phyloP scores from a whole-genome alignment of 2,329 filamentous ascomycete species.

The Aureobasidium vineae region DNA sequence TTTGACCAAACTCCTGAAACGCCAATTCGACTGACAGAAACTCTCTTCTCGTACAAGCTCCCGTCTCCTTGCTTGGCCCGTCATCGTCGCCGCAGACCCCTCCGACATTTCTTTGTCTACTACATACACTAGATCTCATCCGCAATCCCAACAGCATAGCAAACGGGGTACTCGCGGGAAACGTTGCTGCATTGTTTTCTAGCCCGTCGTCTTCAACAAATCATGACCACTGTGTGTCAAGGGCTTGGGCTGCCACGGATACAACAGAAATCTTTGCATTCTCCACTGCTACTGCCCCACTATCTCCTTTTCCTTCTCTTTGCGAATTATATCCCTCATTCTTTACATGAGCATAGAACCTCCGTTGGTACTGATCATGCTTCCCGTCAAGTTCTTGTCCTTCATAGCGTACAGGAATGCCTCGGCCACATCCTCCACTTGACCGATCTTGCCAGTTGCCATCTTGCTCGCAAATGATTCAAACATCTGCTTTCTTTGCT shows the following conservation, averaged over 20 bases:
- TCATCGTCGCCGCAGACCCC: not conserved
- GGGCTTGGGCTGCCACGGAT: slow-evolving; percentile 15
- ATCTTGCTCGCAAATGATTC: slow-evolving; percentile 34
- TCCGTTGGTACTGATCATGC: slow-evolving; percentile 46
- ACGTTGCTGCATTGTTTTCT: slow-evolving; percentile 2
- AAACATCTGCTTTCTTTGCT: slow-evolving; percentile 34
- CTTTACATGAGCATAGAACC: slow-evolving; percentile 35
- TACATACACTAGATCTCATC: not conserved
- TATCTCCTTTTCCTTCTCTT: not conserved
- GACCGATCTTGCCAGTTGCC: slow-evolving; percentile 40
- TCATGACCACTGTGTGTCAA: not conserved
- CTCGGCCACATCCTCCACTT: slow-evolving; percentile 48
- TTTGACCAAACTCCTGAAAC: slow-evolving; percentile 23
- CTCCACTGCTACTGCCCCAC: slow-evolving; percentile 19
- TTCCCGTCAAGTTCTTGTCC: slow-evolving; percentile 49
- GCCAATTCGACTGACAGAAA: not conserved
- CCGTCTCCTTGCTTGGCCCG: slow-evolving; percentile 12
- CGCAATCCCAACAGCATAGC: slow-evolving; percentile 2
- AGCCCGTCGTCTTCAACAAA: not conserved
- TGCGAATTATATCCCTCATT: not conserved
- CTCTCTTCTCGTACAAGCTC: not conserved
- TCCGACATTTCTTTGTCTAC: slow-evolving; percentile 7
- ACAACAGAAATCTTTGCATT: slow-evolving; percentile 4
- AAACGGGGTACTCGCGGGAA: not conserved
- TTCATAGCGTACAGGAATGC: slow-evolving; percentile 50